Percentiles rank a stretch among this genome's conserved stretches.
Evolutionary conservation across 164 flowering plant genomes (phyloP).

Genomic region (Echeveria elegans): DNA sequence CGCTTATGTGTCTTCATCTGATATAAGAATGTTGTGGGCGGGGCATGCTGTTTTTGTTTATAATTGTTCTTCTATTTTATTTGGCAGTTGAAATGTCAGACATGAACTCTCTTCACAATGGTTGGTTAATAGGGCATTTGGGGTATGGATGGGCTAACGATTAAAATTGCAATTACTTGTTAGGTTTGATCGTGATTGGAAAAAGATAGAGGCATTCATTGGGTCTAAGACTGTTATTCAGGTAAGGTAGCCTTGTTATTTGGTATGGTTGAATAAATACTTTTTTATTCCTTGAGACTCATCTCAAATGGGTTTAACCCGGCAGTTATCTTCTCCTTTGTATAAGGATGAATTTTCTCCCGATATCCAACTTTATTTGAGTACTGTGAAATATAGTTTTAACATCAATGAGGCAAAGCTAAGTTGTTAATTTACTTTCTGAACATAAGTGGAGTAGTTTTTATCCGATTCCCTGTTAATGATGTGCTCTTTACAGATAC

Average conservation of each 20-base stretch:
- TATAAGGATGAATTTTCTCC: too few relatives aligned
- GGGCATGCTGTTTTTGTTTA: neutral
- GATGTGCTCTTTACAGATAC: constrained; percentile 34
- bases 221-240: neutral
- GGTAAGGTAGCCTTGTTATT: neutral
- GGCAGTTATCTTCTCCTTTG: too few relatives aligned
- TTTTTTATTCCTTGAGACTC: too few relatives aligned
- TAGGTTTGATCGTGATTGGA: constrained; percentile 98
- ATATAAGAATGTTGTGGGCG: neutral
- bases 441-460: neutral
- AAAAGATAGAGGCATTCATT: constrained; percentile 11
- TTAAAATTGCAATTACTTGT: constrained; percentile 10
- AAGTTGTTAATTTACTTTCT: neutral
- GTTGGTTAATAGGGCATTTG: neutral
- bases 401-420: too few relatives aligned
- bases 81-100: neutral
- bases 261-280: too few relatives aligned
- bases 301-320: too few relatives aligned
- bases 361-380: too few relatives aligned
- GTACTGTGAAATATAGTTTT: too few relatives aligned
- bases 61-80: neutral
- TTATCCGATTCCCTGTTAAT: neutral
- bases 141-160: neutral
- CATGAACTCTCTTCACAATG: too few relatives aligned
- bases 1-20: neutral